Conservation (phyloP, 2,329 filamentous ascomycete genomes). For the Talaromyces sp. region DNA sequence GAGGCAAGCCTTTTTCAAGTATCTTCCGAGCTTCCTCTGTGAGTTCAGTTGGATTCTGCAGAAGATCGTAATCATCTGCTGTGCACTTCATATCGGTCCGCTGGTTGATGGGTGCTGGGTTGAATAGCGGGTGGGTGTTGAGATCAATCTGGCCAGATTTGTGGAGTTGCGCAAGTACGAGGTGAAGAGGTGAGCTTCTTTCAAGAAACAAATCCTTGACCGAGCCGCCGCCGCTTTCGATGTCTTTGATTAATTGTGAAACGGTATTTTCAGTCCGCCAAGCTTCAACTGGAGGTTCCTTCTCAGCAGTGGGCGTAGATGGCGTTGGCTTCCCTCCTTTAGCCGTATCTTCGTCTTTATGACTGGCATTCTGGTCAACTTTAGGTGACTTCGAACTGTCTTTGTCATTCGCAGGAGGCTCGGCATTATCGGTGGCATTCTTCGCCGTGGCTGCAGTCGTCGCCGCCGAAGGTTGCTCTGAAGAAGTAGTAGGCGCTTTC, state of each 20-base stretch:
- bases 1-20: slow-evolving; percentile 35
- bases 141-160: slow-evolving; percentile 31
- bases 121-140: slow-evolving; percentile 35
- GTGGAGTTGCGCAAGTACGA: slow-evolving; percentile 34
- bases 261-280: slow-evolving; percentile 37
- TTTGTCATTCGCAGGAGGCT: slow-evolving; percentile 17
- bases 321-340: slow-evolving; percentile 17
- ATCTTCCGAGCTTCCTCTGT: slow-evolving; percentile 39
- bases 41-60: slow-evolving; percentile 34
- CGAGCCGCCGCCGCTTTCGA: slow-evolving; percentile 26
- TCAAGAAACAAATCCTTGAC: slow-evolving; percentile 39
- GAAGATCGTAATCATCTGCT: slow-evolving; percentile 33
- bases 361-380: slow-evolving; percentile 18
- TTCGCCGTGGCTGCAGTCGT: background rate
- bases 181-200: slow-evolving; percentile 32
- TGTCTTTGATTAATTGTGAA: slow-evolving; percentile 33
- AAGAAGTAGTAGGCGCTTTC: slow-evolving; percentile 31
- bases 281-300: slow-evolving; percentile 20
- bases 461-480: slow-evolving; percentile 14
- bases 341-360: slow-evolving; percentile 16
- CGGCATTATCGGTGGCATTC: background rate
- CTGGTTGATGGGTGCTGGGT: slow-evolving; percentile 35
- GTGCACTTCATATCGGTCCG: slow-evolving; percentile 39
- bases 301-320: slow-evolving; percentile 10
- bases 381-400: slow-evolving; percentile 18